These are phyloP conservation scores for Balakata baccata DNA, from an alignment of 345 rosid species.

Conservation along the genomic window DNA sequence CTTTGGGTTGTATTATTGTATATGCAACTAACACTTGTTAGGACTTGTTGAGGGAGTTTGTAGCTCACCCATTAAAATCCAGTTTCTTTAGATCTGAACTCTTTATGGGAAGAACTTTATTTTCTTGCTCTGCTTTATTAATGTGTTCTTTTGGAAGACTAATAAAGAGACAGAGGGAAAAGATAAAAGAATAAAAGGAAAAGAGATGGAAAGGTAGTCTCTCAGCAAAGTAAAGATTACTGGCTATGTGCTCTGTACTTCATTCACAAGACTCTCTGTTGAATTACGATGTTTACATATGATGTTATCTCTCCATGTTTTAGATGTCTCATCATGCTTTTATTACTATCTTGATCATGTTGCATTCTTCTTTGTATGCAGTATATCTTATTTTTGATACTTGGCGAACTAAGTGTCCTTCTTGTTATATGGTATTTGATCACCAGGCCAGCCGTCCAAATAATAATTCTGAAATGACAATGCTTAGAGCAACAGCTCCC, in stretches of 20 bases:
- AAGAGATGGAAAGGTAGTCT: not conserved
- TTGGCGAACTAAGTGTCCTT: not conserved
- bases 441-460: conserved; percentile 54
- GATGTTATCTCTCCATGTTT: not conserved
- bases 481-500: conserved; percentile 45
- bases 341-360: conserved; percentile 3
- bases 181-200: not conserved
- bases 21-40: not conserved
- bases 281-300: not conserved
- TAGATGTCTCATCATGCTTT: conserved; percentile 16
- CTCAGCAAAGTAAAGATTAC: not conserved
- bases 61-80: not conserved
- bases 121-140: not conserved
- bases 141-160: not conserved
- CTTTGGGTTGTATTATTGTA: not conserved
- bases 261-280: too few species aligned
- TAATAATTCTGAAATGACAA: conserved; percentile 40
- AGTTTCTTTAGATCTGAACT: not conserved
- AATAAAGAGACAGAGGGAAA: not conserved
- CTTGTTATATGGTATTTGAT: not conserved
- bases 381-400: not conserved
- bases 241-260: too few species aligned
- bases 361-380: not conserved
- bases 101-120: not conserved
- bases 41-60: not conserved